A percentile compares a stretch with the other conserved stretches of the same genome.
Evolutionary conservation across 805 yeast genomes (phyloP).

Genomic region (Tetrapisispora arboricola): DNA sequence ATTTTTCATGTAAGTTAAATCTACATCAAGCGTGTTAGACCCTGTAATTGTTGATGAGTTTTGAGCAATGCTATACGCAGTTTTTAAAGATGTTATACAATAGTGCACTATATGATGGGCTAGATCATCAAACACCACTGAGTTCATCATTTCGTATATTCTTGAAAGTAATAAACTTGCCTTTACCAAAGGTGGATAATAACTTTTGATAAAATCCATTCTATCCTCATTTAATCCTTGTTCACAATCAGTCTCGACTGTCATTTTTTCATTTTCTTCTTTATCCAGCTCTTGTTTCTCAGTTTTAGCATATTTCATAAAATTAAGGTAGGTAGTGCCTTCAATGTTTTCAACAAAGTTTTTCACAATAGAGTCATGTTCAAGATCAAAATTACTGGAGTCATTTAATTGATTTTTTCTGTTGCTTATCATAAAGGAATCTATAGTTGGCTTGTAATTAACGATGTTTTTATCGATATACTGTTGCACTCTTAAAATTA

Average conservation of each 20-base stretch:
- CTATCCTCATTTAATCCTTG: neutral
- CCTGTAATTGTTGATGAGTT: constrained; percentile 31
- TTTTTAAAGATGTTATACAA: constrained; percentile 52
- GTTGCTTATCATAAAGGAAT: constrained; percentile 55
- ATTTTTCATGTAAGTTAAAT: constrained; percentile 61
- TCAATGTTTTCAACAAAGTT: neutral
- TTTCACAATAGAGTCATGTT: constrained; percentile 3
- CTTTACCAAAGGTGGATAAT: constrained; percentile 63
- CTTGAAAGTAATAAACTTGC: constrained; percentile 63
- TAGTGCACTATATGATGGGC: constrained; percentile 82
- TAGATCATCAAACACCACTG: constrained; percentile 74
- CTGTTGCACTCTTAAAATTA: constrained; percentile 69
- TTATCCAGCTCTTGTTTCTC: neutral
- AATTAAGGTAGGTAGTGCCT: neutral
- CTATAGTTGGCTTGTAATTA: constrained; percentile 53
- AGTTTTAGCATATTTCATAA: neutral
- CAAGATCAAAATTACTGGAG: neutral
- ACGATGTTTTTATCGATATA: constrained; percentile 61
- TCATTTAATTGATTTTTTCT: constrained; percentile 17
- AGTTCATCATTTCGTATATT: constrained; percentile 69
- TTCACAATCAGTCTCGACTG: neutral
- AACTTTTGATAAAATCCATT: constrained; percentile 27
- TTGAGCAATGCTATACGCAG: constrained; percentile 36
- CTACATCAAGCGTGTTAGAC: constrained; percentile 37
- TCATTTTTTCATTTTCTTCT: constrained; percentile 5